Evolutionary conservation across 768 basidiomycete species (phyloP), one percentile per base, ranked within the genome.

Genomic region (Amyloporia xantha): DNA sequence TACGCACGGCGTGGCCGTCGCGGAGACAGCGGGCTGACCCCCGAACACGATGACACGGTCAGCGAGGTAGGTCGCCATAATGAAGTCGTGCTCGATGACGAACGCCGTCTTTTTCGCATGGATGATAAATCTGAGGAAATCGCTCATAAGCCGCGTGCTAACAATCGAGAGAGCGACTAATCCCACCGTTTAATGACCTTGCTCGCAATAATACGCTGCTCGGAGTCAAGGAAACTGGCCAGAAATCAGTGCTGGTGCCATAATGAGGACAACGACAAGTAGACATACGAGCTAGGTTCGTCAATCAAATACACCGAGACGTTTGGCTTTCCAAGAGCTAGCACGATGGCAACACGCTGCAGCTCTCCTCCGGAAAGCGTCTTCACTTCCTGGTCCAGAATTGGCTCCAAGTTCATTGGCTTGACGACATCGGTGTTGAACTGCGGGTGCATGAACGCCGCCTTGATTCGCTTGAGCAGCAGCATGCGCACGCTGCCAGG

Each of bases 11-110:
- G 89, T 87, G 17, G 96, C 96, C 35, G 84, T 94, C 15, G 96
- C 94, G 44, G 84, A 47, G 43, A 93, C 68, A 36, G 93, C 94
- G 5, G 96, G 95, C 59, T 81, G 68, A 33, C 90, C 90, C 64
- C 88, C 84, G 59, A 91, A 94, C 11, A 94, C 91, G 51, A 95
- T 92, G 59, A 96, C 92, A 40, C 95, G 87, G 65, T 99, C 96
- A 36, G 96, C 95, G 48, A 99, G 87, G 68, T 99, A 98, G 2
- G 95, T 97, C 3, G 95, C 94, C 95, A 97, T 97, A 73, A 98
- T 96, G 68, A 99, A 97, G 74, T 98, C 95, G 82, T 99, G 96
- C 77, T 99, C 96, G 62, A 99, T 97, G 59, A 99, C 79, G 66
- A 99, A 97, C 0, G 96, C 96, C 1, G 94, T 98, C 72, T 94